These are phyloP conservation scores for Helianthus annuus DNA, from an alignment of 129 eudicot species.

Conservation along the genomic window DNA sequence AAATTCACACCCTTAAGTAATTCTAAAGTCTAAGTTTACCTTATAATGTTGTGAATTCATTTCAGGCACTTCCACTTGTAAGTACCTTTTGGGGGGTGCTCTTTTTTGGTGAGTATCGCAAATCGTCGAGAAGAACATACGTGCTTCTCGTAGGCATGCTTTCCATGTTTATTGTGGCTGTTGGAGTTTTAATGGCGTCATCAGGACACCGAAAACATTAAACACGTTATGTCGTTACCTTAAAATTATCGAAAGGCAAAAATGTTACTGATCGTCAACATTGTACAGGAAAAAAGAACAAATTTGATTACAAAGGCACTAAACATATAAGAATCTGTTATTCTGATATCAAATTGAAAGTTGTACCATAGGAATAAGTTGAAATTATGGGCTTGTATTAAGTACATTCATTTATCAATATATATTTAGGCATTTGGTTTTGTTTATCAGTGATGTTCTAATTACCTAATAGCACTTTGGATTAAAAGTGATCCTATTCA, in stretches of 20 bases:
- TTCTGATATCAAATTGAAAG: neutral
- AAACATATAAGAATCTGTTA: slow-evolving; percentile 2
- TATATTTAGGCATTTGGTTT: no score
- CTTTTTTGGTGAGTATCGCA: slow-evolving; percentile 83
- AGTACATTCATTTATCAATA: neutral
- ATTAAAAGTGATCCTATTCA: no score
- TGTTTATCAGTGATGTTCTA: no score
- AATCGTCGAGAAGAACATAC: slow-evolving; percentile 73
- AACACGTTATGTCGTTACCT: neutral
- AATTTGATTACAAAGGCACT: slow-evolving; percentile 5
- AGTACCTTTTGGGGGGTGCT: slow-evolving; percentile 93
- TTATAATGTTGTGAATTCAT: slow-evolving; percentile 4
- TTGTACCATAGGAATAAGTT: slow-evolving; percentile 11
- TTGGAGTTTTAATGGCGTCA: slow-evolving; percentile 82
- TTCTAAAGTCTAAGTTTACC: neutral
- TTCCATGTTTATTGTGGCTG: slow-evolving; percentile 74
- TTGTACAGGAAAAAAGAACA: slow-evolving; percentile 17
- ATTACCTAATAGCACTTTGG: no score
- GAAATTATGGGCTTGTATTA: neutral
- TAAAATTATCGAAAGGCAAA: slow-evolving; percentile 4
- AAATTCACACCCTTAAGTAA: no score
- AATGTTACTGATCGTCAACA: slow-evolving; percentile 12
- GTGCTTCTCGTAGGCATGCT: slow-evolving; percentile 62
- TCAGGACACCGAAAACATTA: slow-evolving; percentile 65
- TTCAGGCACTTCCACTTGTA: slow-evolving; percentile 87